Evolutionary conservation across 2,329 filamentous ascomycete genomes (phyloP).

Genomic region (Tolypocladium capitatum): DNA sequence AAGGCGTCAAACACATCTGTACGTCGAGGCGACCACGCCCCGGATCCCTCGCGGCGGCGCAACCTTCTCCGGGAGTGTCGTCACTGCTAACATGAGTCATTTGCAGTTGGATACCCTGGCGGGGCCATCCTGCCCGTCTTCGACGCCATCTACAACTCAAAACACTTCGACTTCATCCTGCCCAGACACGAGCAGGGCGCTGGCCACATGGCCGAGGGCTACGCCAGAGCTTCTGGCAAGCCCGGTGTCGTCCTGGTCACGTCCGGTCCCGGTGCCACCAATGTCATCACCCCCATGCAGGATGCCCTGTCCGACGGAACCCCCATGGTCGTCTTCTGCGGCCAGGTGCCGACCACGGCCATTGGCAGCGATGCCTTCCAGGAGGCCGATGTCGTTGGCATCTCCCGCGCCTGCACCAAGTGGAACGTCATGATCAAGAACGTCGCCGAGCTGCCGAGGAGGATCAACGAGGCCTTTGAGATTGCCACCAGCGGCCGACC

Average conservation of each 20-base stretch:
- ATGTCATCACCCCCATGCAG: conserved; percentile 92
- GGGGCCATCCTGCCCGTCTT: conserved; percentile 96
- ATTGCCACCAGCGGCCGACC: conserved; percentile 91
- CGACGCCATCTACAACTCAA: conserved; percentile 97
- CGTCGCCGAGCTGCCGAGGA: conserved; percentile 78
- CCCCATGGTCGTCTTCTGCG: conserved; percentile 88
- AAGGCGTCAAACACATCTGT: conserved; percentile 90
- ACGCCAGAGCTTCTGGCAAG: conserved; percentile 84
- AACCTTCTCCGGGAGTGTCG: not conserved
- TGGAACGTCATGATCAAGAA: conserved; percentile 99
- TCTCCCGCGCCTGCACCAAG: conserved; percentile 90
- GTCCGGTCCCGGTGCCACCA: conserved; percentile 90
- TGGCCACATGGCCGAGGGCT: conserved; percentile 97
- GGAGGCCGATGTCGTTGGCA: conserved; percentile 87
- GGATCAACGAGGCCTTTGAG: conserved; percentile 97
- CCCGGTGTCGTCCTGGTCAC: conserved; percentile 94
- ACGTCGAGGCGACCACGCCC: conserved; percentile 26
- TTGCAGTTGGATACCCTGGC: conserved; percentile 71
- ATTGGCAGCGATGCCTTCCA: conserved; percentile 97
- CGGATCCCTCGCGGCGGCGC: too few relatives aligned
- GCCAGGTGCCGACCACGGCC: conserved; percentile 78
- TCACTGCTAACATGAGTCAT: conserved; percentile 12
- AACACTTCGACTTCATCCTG: conserved; percentile 91
- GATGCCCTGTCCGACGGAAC: conserved; percentile 92
- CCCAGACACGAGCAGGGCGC: conserved; percentile 95